These are phyloP conservation scores for Sporisorium iseilematis-ciliati DNA, from an alignment of 1,284 basidiomycete species.

Conservation along the genomic window DNA sequence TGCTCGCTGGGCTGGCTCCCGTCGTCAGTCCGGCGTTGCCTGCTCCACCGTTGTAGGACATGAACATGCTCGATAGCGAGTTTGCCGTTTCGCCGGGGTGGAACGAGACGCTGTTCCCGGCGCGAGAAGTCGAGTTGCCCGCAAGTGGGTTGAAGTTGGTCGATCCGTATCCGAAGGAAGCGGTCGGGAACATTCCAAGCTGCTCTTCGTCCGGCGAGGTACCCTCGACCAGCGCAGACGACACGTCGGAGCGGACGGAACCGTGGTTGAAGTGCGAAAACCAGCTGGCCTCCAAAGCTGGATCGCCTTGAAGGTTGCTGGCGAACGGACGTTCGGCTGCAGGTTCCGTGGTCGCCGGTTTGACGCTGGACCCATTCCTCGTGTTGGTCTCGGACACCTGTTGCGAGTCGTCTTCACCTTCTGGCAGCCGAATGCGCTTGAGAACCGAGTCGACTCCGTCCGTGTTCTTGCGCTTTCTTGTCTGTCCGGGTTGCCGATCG, in stretches of 20 bases:
- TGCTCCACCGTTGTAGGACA: constrained; percentile 28
- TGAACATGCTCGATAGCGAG: constrained; percentile 44
- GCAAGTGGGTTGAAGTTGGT: constrained; percentile 46
- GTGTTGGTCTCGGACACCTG: neutral
- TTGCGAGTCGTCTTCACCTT: constrained; percentile 14
- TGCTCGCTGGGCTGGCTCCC: constrained; percentile 7
- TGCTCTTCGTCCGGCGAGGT: constrained; percentile 30
- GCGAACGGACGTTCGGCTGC: neutral
- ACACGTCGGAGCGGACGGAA: constrained; percentile 33
- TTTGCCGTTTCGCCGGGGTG: constrained; percentile 33
- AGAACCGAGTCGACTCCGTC: constrained; percentile 38
- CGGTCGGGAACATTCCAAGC: constrained; percentile 11
- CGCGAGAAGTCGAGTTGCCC: constrained; percentile 38
- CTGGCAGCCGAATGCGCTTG: constrained; percentile 39
- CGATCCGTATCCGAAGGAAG: constrained; percentile 42
- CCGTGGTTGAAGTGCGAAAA: constrained; percentile 38
- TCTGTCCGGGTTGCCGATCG: constrained; percentile 20
- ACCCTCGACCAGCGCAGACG: constrained; percentile 32
- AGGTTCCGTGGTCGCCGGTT: constrained; percentile 1
- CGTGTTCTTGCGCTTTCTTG: constrained; percentile 31
- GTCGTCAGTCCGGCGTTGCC: neutral
- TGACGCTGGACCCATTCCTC: neutral
- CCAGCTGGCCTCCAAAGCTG: constrained; percentile 35
- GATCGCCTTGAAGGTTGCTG: constrained; percentile 7
- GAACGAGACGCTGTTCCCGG: constrained; percentile 16